These are phyloP conservation scores for Globisporangium takayamanum DNA, from an alignment of 352 stramenopile genomes.

Conservation along the genomic window DNA sequence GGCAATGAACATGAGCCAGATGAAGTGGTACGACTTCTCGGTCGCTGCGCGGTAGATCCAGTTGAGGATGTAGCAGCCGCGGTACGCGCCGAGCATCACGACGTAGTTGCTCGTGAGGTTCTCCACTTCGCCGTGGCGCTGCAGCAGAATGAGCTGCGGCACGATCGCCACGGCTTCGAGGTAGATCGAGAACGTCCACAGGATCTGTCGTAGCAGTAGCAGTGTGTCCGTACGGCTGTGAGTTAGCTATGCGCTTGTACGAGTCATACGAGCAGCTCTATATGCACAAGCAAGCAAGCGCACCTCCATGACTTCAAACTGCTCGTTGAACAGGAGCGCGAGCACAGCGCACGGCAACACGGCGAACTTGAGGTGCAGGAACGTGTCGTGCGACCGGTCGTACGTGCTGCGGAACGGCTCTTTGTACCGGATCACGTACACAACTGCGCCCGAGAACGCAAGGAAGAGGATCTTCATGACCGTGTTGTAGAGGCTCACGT, in stretches of 20 bases:
- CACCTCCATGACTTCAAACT: constrained; percentile 85
- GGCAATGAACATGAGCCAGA: constrained; percentile 98
- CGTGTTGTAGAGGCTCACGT: constrained; percentile 97
- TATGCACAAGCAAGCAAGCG: neutral
- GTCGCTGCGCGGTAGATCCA: constrained; percentile 98
- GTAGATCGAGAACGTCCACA: constrained; percentile 99
- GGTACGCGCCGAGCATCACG: constrained; percentile 97
- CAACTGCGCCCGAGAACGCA: constrained; percentile 92
- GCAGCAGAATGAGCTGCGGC: constrained; percentile 98
- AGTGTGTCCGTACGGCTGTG: neutral
- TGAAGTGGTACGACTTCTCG: constrained; percentile 96
- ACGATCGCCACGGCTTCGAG: constrained; percentile 98
- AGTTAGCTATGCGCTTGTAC: neutral
- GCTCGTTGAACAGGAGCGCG: constrained; percentile 94
- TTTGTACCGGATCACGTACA: constrained; percentile 97
- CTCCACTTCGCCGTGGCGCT: constrained; percentile 97
- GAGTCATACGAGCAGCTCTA: neutral
- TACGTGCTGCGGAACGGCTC: constrained; percentile 97
- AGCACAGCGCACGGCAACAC: constrained; percentile 94
- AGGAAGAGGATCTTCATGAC: constrained; percentile 99
- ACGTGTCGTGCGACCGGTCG: constrained; percentile 98
- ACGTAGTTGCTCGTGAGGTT: constrained; percentile 99
- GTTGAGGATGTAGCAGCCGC: constrained; percentile 98
- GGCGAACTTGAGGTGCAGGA: constrained; percentile 97
- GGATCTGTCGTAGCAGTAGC: constrained; percentile 38